Percentiles rank a stretch among this genome's conserved stretches.
phyloP scores from a whole-genome alignment of 495 filamentous ascomycete species.

The Hyaloscypha hepaticicola region DNA sequence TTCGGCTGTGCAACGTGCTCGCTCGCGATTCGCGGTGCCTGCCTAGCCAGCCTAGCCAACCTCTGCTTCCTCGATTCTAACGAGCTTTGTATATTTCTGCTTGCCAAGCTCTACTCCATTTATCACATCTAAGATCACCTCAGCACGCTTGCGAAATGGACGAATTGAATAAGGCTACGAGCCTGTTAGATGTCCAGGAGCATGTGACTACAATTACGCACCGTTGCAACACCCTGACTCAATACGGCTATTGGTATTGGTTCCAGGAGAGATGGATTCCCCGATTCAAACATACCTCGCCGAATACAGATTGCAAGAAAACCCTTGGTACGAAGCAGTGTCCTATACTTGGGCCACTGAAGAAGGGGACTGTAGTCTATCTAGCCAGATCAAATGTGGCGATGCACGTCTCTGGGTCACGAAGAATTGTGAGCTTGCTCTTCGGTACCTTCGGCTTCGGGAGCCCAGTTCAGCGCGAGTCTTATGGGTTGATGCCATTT shows the following conservation, averaged over 20 bases:
- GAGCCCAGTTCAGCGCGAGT: neutral
- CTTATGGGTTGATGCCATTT: conserved; percentile 37
- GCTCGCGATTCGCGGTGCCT: too few relatives aligned
- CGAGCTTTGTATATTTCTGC: too few relatives aligned
- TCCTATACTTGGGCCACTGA: conserved; percentile 18
- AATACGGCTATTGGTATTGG: neutral
- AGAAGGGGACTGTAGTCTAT: conserved; percentile 6
- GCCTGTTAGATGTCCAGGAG: too few relatives aligned
- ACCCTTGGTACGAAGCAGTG: neutral
- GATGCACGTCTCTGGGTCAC: neutral
- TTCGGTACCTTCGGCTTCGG: conserved; percentile 1
- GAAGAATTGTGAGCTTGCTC: neutral
- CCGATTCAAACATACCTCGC: neutral
- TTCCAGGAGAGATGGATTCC: neutral
- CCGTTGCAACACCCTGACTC: neutral
- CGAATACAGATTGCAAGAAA: neutral
- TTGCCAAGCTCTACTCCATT: too few relatives aligned
- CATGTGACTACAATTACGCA: neutral
- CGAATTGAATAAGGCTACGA: too few relatives aligned
- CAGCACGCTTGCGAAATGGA: too few relatives aligned
- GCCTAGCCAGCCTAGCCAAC: too few relatives aligned
- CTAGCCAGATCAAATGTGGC: neutral
- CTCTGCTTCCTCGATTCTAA: too few relatives aligned
- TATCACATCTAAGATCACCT: too few relatives aligned
- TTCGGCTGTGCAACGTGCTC: too few relatives aligned